Evolutionary conservation across 108 stramenopile species (phyloP).

Genomic region (Pseudonitzschia delicatissima): DNA sequence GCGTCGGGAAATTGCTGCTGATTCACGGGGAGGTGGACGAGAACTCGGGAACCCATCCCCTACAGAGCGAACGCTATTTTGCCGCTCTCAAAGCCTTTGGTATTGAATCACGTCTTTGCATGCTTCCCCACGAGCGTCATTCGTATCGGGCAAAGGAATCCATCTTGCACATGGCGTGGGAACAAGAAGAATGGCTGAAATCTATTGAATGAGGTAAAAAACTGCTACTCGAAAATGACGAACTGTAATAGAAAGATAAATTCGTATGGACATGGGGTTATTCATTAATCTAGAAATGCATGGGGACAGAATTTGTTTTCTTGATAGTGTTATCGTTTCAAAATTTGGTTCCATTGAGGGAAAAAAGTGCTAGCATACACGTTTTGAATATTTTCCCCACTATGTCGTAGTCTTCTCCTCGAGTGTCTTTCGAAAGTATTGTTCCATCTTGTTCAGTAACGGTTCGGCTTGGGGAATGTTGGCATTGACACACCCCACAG

Average conservation of each 20-base stretch:
- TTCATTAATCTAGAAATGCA: too few relatives aligned
- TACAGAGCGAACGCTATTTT: slow-evolving; percentile 13
- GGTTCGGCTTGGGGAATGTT: slow-evolving; percentile 10
- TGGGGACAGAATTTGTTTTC: too few relatives aligned
- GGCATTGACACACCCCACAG: slow-evolving; percentile 58
- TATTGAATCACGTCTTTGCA: neutral
- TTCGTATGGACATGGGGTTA: too few relatives aligned
- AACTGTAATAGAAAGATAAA: too few relatives aligned
- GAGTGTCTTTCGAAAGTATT: slow-evolving; percentile 36
- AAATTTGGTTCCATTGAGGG: too few relatives aligned
- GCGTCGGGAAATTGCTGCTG: slow-evolving; percentile 11
- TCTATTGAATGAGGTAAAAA: neutral
- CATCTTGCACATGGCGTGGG: slow-evolving; percentile 12
- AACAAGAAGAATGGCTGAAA: slow-evolving; percentile 9
- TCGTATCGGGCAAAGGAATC: slow-evolving; percentile 7
- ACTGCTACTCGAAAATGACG: neutral
- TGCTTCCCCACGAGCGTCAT: slow-evolving; percentile 9
- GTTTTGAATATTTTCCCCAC: neutral
- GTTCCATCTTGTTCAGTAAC: slow-evolving; percentile 40
- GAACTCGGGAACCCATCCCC: slow-evolving; percentile 13
- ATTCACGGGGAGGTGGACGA: slow-evolving; percentile 12
- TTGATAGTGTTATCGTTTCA: too few relatives aligned
- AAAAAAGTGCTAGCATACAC: too few relatives aligned
- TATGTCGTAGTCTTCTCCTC: too few relatives aligned
- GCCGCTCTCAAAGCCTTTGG: slow-evolving; percentile 12